A percentile compares a stretch with the other conserved stretches of the same genome.
These are phyloP conservation scores for Camellia japonica DNA, from an alignment of 148 eudicot genomes.

Conservation along the genomic window DNA sequence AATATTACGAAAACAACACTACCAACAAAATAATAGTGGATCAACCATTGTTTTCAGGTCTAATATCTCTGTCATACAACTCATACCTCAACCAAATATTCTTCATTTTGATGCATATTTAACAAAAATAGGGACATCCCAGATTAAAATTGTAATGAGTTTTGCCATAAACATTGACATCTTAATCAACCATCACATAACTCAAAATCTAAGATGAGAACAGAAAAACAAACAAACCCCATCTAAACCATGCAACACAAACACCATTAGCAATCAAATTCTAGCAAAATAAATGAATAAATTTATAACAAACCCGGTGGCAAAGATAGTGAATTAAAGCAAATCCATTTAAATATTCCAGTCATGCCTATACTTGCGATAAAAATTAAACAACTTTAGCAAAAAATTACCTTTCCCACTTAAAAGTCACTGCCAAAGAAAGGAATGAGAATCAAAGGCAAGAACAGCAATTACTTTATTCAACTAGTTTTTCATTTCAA, in stretches of 20 bases:
- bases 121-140: background rate
- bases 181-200: background rate
- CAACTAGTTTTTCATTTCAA: conserved; percentile 1
- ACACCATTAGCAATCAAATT: too few relatives aligned
- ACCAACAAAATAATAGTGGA: background rate
- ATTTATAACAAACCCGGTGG: background rate
- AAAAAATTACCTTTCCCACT: conserved; percentile 1
- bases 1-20: background rate
- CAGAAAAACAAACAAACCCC: background rate
- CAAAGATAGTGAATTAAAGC: background rate
- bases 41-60: background rate
- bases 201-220: background rate
- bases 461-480: conserved; percentile 10
- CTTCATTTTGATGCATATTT: background rate
- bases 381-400: conserved; percentile 4
- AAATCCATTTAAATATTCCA: background rate
- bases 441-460: conserved; percentile 12
- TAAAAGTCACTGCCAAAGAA: conserved; percentile 1
- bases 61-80: background rate
- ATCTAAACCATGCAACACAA: background rate
- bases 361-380: background rate
- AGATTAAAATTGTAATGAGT: background rate
- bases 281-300: background rate
- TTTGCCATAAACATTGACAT: background rate
- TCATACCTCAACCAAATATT: background rate